phyloP scores from a whole-genome alignment of 2,329 filamentous ascomycete genomes.

The Hymenotorrendiella dingleyae region DNA sequence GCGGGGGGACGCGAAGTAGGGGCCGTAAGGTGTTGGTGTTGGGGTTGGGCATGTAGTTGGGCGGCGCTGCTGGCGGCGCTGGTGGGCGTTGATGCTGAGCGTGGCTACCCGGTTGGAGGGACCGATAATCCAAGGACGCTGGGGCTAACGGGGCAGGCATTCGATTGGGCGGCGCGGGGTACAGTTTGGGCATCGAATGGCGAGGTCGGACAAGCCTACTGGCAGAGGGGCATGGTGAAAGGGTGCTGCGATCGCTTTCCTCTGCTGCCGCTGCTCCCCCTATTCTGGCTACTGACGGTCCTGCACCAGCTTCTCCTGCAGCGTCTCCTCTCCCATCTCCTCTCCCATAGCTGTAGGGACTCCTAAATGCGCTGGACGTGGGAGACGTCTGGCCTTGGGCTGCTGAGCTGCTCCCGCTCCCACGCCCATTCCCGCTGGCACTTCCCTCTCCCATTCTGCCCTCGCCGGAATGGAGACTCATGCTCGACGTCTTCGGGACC shows the following conservation, averaged over 20 bases:
- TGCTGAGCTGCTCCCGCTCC: neutral
- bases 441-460: no score
- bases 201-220: neutral
- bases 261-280: neutral
- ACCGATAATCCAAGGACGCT: no score
- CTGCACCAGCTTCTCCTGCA: no score
- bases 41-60: neutral
- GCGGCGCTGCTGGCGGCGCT: no score
- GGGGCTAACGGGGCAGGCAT: no score
- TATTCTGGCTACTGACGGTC: no score
- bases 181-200: constrained; percentile 2
- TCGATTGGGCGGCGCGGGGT: constrained; percentile 4
- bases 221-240: neutral
- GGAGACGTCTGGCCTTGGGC: neutral
- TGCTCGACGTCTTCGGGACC: neutral
- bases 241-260: neutral
- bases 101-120: neutral
- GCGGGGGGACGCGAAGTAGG: neutral
- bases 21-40: neutral
- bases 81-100: no score
- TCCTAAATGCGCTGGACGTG: neutral
- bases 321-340: no score
- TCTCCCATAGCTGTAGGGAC: neutral
- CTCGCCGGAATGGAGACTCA: neutral
- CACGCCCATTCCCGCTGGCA: neutral